phyloP scores from a whole-genome alignment of 345 rosid species.

The Microcos paniculata region DNA sequence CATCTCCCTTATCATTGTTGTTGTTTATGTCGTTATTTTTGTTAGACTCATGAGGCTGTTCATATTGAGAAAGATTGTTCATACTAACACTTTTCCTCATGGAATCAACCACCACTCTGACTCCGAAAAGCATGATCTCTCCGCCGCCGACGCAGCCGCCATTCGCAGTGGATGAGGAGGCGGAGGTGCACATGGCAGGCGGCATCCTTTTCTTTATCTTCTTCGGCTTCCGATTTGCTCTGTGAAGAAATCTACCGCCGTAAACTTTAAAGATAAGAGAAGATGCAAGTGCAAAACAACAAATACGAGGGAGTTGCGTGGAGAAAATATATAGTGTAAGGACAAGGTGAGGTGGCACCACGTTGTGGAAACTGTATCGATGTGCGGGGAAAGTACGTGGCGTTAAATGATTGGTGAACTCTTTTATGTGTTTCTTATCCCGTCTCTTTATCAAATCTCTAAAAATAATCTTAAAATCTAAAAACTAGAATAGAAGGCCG shows the following conservation, averaged over 20 bases:
- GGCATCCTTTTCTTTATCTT: background rate
- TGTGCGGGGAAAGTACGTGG: constrained; percentile 15
- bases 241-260: constrained; percentile 20
- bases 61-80: constrained; percentile 79
- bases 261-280: constrained; percentile 12
- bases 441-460: constrained; percentile 6
- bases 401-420: background rate
- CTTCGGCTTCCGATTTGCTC: too few relatives aligned
- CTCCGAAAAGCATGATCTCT: constrained; percentile 91
- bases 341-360: constrained; percentile 19
- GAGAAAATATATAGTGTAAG: background rate
- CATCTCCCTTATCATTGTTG: constrained; percentile 27
- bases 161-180: constrained; percentile 11
- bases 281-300: constrained; percentile 8
- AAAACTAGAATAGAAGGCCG: too few relatives aligned
- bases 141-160: constrained; percentile 10
- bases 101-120: constrained; percentile 85
- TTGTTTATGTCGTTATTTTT: background rate
- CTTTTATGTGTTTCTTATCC: background rate
- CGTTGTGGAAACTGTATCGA: constrained; percentile 13
- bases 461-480: too few relatives aligned
- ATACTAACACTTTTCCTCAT: constrained; percentile 92
- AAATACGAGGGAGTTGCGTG: constrained; percentile 15
- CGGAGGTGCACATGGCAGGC: constrained; percentile 31
- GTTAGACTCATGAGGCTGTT: constrained; percentile 41